phyloP scores from a whole-genome alignment of 257 asterid genomes.

The Leptodermis oblonga region DNA sequence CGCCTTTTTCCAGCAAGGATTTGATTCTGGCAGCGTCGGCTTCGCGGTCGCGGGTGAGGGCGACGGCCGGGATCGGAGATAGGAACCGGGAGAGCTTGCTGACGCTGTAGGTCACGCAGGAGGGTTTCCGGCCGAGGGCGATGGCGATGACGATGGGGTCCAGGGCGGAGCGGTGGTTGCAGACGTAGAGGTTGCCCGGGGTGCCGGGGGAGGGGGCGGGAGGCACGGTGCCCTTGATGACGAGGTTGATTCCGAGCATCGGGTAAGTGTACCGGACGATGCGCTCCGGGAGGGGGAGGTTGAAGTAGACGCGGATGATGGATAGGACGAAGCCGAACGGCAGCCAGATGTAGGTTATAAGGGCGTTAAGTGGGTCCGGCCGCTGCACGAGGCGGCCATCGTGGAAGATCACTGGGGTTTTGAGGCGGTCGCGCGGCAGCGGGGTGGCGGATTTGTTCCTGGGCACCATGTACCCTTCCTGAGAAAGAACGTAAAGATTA shows the following conservation, averaged over 20 bases:
- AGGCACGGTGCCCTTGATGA: conserved; percentile 75
- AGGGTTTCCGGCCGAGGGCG: conserved; percentile 83
- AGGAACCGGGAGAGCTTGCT: conserved; percentile 78
- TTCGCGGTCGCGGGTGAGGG: conserved; percentile 82
- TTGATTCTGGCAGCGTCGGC: conserved; percentile 75
- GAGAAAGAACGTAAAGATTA: conserved; percentile 3
- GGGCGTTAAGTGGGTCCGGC: conserved; percentile 79
- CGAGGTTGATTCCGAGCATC: conserved; percentile 86
- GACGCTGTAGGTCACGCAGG: conserved; percentile 80
- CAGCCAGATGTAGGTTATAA: conserved; percentile 83
- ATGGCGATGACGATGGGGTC: conserved; percentile 87
- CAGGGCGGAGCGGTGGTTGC: conserved; percentile 91
- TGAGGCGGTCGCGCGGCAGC: conserved; percentile 62
- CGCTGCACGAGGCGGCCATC: conserved; percentile 88
- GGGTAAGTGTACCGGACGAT: conserved; percentile 79
- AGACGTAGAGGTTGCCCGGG: conserved; percentile 91
- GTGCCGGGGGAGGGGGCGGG: conserved; percentile 67
- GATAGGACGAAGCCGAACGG: conserved; percentile 86
- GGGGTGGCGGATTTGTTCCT: conserved; percentile 62
- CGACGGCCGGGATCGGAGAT: conserved; percentile 92
- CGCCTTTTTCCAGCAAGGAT: conserved; percentile 69
- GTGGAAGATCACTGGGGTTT: conserved; percentile 76
- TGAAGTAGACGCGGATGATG: conserved; percentile 83
- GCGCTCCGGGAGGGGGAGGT: conserved; percentile 92
- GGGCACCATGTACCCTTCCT: conserved; percentile 96